These are phyloP conservation scores for Daldinia sp. DNA, from an alignment of 2,329 filamentous ascomycete species.

Conservation along the genomic window DNA sequence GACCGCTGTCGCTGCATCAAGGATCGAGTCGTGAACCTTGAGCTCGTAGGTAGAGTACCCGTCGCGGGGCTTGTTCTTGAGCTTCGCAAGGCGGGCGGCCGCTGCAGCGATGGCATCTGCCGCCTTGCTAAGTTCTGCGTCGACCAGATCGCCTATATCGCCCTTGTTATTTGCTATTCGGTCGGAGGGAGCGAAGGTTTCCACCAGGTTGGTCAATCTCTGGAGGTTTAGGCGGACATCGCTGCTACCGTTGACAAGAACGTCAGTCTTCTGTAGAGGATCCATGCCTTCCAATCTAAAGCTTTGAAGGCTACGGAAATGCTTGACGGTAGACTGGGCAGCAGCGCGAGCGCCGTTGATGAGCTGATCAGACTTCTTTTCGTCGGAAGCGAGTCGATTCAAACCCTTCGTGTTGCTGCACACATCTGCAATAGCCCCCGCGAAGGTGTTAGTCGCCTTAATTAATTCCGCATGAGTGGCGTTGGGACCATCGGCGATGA, in stretches of 20 bases:
- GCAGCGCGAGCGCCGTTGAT: slow-evolving; percentile 85
- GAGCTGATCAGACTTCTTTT: slow-evolving; percentile 91
- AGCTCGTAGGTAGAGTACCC: slow-evolving; percentile 96
- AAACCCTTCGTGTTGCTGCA: slow-evolving; percentile 97
- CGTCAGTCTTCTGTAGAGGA: slow-evolving; percentile 91
- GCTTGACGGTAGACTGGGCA: slow-evolving; percentile 88
- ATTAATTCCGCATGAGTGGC: slow-evolving; percentile 92
- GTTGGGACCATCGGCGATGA: slow-evolving; percentile 95
- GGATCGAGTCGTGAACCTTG: slow-evolving; percentile 93
- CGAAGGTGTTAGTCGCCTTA: slow-evolving; percentile 89
- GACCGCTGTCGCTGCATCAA: slow-evolving; percentile 92
- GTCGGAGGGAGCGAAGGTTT: slow-evolving; percentile 87
- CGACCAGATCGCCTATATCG: slow-evolving; percentile 92
- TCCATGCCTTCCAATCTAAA: slow-evolving; percentile 94
- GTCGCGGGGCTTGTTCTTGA: slow-evolving; percentile 96
- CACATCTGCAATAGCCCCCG: slow-evolving; percentile 91
- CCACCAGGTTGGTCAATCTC: slow-evolving; percentile 91
- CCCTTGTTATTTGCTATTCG: slow-evolving; percentile 83
- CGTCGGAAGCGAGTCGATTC: slow-evolving; percentile 90
- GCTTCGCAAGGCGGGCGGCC: slow-evolving; percentile 86
- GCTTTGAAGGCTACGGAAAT: slow-evolving; percentile 94
- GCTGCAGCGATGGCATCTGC: slow-evolving; percentile 96
- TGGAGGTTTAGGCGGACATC: slow-evolving; percentile 96
- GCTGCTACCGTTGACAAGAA: slow-evolving; percentile 97
- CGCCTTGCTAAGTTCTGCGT: slow-evolving; percentile 90